Evolutionary conservation across 148 eudicot genomes (phyloP), one percentile per base, ranked within the genome.

Genomic region (Nepenthes mirabilis): DNA sequence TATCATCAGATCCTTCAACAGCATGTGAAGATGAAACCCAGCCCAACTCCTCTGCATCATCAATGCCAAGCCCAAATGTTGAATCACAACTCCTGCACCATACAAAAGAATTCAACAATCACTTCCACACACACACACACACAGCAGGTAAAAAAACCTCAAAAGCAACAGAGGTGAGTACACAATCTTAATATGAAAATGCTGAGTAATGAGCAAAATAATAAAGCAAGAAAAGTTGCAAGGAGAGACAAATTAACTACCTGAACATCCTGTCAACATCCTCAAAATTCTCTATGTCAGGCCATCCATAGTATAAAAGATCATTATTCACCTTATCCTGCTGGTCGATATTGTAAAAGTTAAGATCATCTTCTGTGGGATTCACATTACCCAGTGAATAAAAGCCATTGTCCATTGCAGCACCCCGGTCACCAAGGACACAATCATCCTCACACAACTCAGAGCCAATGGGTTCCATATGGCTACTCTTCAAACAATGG

Each of bases 261-360:
- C 99, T 88, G 64, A 88, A 82, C 84, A 93, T 83, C 80, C 74
- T 71, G 74, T 93, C 98, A 59, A 93, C 89, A 72, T 93, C 99
- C 67, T 93, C 95, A 70, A 93, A 84, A 67, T 80, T 88, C 61
- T 75, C 91, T 35, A 93, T 78, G 11, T 84, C 91, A 57, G 83
- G 76, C 99, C 99, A 93, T 47, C 72, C 77, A 70, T 83, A 85
- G 58, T 65, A 74, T 61, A 81, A 72, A 37, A 79, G 68, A 65
- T 91, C 97, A 60, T 62, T 65, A 74, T 80, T 75, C 58, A 74
- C 86, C 73, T 85, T 81, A 47, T 62, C 83, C 64, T 75, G 74
- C 40, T 62, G 64, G 60, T 63, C 72, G 55, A 72, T 77, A 53
- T 79, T 74, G 43, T 80, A 68, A 69, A 88, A 76, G 59, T 65